Evolutionary conservation across 257 asterid genomes (phyloP), one percentile per base, ranked within the genome.

Genomic region (Dorcoceras hygrometricum): DNA sequence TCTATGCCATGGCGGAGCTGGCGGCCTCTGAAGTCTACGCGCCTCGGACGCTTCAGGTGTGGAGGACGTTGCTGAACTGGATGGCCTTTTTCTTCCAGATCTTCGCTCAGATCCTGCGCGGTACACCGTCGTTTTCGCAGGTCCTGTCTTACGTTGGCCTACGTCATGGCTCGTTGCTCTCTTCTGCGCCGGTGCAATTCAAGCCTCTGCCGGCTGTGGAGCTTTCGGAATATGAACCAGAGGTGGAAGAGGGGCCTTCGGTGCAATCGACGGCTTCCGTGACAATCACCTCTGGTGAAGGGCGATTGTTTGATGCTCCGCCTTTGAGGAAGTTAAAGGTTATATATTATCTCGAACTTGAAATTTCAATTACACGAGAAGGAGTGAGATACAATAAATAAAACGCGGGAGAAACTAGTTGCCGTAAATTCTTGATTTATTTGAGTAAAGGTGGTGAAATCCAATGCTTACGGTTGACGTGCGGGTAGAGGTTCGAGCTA

Each of bases 31-130:
- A 84, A 43, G 89, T 87, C 34, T 85, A 85, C 88, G 85, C 95
- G 66, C 96, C 97, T 71, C 84, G 87, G 77, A 84, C 90, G 62
- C 59, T 87, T 32, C 93, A 86, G 80, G 85, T 83, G 53, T 94
- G 99, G 99, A 80, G 90, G 71, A 71, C 95, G 56, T 83, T 94
- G 55, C 63, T 94, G 62, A 88, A 86, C 89, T 94, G 96, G 96
- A 57, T 94, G 34, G 79, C 80, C 20, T 88, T 94, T 86, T 83
- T 90, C 82, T 88, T 87, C 72, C 95, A 83, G 93, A 87, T 94
- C 91, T 94, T 90, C 74, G 75, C 86, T 68, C 96, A 90, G 98
- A 88, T 94, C 93, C 78, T 90, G 61, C 80, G 93, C 53, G 90
- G 96, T 28, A 79, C 96, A 62, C 98, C 96, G 72, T 86, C 97